Percentiles rank a stretch among this genome's conserved stretches.
Evolutionary conservation across 768 basidiomycete species (phyloP).

Genomic region (Kwoniella sp.): DNA sequence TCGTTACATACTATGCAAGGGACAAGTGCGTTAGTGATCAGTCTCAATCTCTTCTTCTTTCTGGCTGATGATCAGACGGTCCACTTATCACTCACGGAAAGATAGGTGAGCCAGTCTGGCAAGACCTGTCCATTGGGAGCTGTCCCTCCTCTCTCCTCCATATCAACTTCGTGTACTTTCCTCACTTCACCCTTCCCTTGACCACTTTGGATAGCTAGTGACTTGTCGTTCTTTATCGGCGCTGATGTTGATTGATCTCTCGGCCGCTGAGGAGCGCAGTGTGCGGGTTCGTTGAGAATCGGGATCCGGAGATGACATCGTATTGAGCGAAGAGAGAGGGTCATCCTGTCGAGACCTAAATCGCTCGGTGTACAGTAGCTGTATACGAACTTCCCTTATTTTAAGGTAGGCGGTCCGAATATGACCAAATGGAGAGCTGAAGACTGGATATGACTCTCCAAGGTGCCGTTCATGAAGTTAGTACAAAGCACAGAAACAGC

Average conservation of each 20-base stretch:
- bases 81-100: conserved; percentile 40
- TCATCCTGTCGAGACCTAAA: not conserved
- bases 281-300: not conserved
- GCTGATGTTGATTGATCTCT: not conserved
- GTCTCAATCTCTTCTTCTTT: no score
- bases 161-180: not conserved
- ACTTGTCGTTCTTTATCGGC: not conserved
- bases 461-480: no score
- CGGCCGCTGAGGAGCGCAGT: not conserved
- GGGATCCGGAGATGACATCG: not conserved
- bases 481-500: no score
- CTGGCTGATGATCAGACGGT: no score
- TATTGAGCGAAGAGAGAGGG: not conserved
- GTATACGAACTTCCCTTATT: no score
- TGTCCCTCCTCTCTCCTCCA: conserved; percentile 18
- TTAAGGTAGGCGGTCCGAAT: no score
- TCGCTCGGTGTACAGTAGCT: no score
- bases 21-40: not conserved
- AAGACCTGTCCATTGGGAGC: conserved; percentile 37
- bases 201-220: no score
- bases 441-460: no score
- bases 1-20: conserved; percentile 12
- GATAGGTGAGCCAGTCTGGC: conserved; percentile 38
- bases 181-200: no score
- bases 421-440: no score